Evolutionary conservation across 805 yeast species (phyloP).

Genomic region (Nakazawaea wyomingensis): DNA sequence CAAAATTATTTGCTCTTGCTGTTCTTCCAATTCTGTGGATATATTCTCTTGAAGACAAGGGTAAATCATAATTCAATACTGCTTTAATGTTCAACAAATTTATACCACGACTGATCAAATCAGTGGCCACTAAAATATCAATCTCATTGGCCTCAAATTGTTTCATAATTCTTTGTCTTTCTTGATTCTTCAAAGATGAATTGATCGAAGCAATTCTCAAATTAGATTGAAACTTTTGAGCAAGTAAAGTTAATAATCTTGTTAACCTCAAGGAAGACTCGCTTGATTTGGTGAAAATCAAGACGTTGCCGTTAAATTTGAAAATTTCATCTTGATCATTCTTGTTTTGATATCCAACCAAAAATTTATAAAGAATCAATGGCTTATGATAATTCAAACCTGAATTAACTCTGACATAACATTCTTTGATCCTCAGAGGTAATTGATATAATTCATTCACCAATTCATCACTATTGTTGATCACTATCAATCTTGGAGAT

Average conservation of each 20-base stretch:
- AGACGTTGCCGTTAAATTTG: constrained; percentile 30
- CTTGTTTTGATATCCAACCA: constrained; percentile 29
- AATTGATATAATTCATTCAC: constrained; percentile 55
- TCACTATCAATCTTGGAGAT: constrained; percentile 69
- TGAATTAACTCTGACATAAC: constrained; percentile 23
- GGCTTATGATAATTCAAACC: constrained; percentile 58
- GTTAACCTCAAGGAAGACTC: constrained; percentile 83
- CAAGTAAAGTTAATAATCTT: constrained; percentile 46
- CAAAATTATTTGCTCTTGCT: constrained; percentile 82
- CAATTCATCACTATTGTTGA: constrained; percentile 49
- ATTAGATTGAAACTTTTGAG: constrained; percentile 18
- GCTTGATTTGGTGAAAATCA: constrained; percentile 70
- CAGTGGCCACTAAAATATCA: constrained; percentile 69
- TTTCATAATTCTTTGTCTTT: constrained; percentile 52
- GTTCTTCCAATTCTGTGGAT: constrained; percentile 97
- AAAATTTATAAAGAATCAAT: constrained; percentile 55
- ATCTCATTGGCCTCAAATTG: constrained; percentile 52
- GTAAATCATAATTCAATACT: constrained; percentile 88
- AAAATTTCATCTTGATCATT: constrained; percentile 13
- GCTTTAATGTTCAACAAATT: constrained; percentile 66
- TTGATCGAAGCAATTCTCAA: constrained; percentile 43
- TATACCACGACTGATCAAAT: constrained; percentile 93
- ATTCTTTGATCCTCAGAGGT: constrained; percentile 44
- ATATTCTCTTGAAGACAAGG: constrained; percentile 83
- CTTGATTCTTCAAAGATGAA: constrained; percentile 47